Conservation (phyloP, 176 grass and related monocot species). For the Cenchrus fungigraminus region DNA sequence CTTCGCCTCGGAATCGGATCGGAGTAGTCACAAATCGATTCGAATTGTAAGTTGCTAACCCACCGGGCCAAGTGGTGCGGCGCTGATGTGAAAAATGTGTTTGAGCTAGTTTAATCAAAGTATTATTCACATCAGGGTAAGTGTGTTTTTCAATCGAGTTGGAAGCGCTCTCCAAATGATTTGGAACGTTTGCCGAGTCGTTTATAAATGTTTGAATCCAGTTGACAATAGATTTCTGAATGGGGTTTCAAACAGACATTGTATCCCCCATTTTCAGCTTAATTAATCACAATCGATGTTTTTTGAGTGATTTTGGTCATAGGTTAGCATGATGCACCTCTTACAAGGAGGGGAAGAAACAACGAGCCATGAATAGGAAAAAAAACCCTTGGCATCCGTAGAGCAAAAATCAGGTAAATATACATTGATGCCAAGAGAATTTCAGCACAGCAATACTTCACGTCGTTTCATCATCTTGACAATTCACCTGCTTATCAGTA, state of each 20-base stretch:
- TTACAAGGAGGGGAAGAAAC: neutral
- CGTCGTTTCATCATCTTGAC: slow-evolving; percentile 3
- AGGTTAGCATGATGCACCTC: neutral
- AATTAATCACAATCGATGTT: neutral
- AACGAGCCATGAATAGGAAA: neutral
- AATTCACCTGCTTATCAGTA: slow-evolving; percentile 9
- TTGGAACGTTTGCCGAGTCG: neutral
- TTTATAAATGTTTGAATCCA: neutral
- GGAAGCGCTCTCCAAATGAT: neutral
- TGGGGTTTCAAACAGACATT: neutral
- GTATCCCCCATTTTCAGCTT: neutral
- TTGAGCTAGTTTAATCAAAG: no score
- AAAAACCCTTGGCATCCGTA: neutral
- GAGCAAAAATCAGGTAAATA: slow-evolving; percentile 11
- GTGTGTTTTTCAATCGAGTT: no score
- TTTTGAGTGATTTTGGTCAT: neutral
- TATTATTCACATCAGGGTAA: no score
- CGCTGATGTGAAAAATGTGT: no score
- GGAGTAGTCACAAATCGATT: no score
- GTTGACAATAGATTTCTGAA: neutral
- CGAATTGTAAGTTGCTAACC: no score
- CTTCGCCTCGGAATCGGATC: no score
- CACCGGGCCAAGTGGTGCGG: no score
- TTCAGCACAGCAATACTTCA: slow-evolving; percentile 5
- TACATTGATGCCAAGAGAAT: neutral